These are phyloP conservation scores for Quercus dentata DNA, from an alignment of 306 rosid species.

Conservation along the genomic window DNA sequence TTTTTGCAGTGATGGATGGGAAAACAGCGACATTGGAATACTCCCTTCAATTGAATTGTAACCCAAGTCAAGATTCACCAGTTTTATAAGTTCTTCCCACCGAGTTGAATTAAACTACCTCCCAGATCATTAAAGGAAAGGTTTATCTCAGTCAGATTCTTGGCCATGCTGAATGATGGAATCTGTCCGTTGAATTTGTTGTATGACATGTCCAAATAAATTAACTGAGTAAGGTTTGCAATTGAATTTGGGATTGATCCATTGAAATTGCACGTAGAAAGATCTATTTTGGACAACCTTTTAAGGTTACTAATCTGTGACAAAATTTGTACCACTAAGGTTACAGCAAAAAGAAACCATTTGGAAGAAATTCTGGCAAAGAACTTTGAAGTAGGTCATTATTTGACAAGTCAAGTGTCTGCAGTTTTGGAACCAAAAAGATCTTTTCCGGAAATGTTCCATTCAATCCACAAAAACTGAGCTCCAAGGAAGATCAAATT, in stretches of 20 bases:
- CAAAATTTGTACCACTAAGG: neutral
- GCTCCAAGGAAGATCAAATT: neutral
- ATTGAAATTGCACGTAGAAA: neutral
- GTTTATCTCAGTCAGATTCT: slow-evolving; percentile 6
- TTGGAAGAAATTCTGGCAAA: neutral
- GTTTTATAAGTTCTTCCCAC: slow-evolving; percentile 20
- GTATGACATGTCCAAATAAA: neutral
- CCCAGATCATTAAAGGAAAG: slow-evolving; percentile 17
- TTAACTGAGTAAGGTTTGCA: neutral
- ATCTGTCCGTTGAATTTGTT: slow-evolving; percentile 30
- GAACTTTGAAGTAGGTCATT: neutral
- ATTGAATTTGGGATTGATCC: slow-evolving; percentile 19
- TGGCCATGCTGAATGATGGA: slow-evolving; percentile 16
- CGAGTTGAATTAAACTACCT: slow-evolving; percentile 17
- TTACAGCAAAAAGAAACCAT: too few relatives aligned
- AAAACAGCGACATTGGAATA: slow-evolving; percentile 23
- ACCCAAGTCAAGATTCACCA: slow-evolving; percentile 16
- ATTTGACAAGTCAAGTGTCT: neutral
- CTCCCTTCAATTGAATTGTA: slow-evolving; percentile 20
- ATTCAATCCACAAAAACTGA: neutral
- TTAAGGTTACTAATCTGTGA: neutral
- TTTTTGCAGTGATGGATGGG: slow-evolving; percentile 1
- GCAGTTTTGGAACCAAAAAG: slow-evolving; percentile 6
- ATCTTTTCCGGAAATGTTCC: neutral
- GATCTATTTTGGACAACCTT: slow-evolving; percentile 13